Conservation (phyloP, 164 flowering plant species). For the Taxillus chinensis region DNA sequence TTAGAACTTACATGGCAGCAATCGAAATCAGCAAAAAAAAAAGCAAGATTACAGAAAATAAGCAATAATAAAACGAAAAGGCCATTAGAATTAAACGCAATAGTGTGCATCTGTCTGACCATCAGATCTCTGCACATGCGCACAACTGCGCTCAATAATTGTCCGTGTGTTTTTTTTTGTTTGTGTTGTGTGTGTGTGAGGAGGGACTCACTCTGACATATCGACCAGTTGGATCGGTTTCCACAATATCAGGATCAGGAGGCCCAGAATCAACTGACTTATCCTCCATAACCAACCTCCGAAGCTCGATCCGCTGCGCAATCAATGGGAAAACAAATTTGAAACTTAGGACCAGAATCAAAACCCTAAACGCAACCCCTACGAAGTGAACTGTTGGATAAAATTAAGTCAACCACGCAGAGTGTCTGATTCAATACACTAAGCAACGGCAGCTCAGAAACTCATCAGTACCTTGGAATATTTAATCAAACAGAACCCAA, state of each 20-base stretch:
- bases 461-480: too few species aligned
- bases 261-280: constrained; percentile 9
- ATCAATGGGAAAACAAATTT: too few species aligned
- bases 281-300: constrained; percentile 2
- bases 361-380: not conserved
- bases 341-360: not conserved
- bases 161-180: too few species aligned
- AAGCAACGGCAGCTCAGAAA: too few species aligned
- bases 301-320: not conserved
- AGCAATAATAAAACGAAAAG: not conserved
- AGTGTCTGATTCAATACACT: too few species aligned
- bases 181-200: too few species aligned
- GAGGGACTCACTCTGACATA: constrained; percentile 35
- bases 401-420: too few species aligned
- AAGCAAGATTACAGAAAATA: constrained; percentile 1
- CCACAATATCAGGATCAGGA: constrained; percentile 34
- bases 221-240: constrained; percentile 40
- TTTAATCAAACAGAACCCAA: too few species aligned
- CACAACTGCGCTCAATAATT: not conserved
- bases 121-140: not conserved
- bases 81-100: not conserved
- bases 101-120: not conserved
- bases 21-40: not conserved
- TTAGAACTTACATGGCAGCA: not conserved
- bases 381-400: too few species aligned